Evolutionary conservation across 805 yeast species (phyloP), one percentile per base, ranked within the genome.

Genomic region (Starmerella bacillaris): DNA sequence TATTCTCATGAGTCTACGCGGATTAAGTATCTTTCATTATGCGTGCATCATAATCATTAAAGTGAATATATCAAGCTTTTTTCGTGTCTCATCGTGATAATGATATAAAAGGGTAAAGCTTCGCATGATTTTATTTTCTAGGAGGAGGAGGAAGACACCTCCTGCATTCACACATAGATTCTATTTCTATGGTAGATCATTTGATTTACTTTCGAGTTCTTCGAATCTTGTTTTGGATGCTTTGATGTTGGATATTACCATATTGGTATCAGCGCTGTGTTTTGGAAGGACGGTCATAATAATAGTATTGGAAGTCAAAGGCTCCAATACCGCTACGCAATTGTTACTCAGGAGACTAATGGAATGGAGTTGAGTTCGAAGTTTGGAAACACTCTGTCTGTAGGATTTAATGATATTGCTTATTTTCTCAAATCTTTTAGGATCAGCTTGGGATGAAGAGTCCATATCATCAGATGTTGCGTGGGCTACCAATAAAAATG

Each of bases 341-440:
- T 50, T 51, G 30, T 41, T 45, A 12, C 63, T 93, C 39, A 76
- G 73, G 22, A 86, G 63, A 15, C 77, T 70, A 33, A 86, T 57
- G 31, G 78, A 74, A 43, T 69, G 74, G 55, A 86, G 80, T 47
- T 80, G 84, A 4, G 94, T 70, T 50, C 93, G 69, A 49, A 86
- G 64, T 54, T 82, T 84, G 34, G 78, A 72, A 30, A 89, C 82
- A 45, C 92, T 78, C 56, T 86, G 95, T 51, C 89, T 83, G 57
- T 79, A 86, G 18, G 92, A 82, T 51, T 86, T 86, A 64, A 86
- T 80, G 39, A 86, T 83, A 54, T 82, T 84, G 18, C 92, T 78
- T 18, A 86, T 83, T 53, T 84, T 86, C 52, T 86, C 96, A 51
- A 84, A 86, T 48, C 96, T 63, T 48, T 86, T 82, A 4, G 95